Base-by-base conservation (phyloP, 805 yeast species). In the Wickerhamiella australiensis region DNA sequence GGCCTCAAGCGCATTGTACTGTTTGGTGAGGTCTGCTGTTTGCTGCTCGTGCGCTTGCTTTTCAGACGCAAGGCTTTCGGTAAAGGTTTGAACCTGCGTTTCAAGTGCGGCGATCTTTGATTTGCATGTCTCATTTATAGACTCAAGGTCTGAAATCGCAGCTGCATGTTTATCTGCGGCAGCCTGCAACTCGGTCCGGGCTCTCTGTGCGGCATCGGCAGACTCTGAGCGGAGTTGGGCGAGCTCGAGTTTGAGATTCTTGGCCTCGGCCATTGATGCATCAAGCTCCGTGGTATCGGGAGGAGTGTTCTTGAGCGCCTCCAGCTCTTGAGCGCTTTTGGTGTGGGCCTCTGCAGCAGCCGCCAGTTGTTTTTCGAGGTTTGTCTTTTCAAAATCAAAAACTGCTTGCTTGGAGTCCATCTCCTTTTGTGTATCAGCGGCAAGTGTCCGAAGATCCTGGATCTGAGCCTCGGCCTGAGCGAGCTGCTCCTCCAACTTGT, bases 401-500 rank as follows among this genome's bases (percentile, higher is more conserved):
- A 13, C 40, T 3, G 20, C 27, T 20, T 43, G 38, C 37, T 29
- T 43, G 26, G 46, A 22, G 6, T 43, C 46, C 17, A 29, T 18
- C 6, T 18, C 20, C 20, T 29, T 27, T 13, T 43, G 46, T 11
- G 36, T 43, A 8, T 43, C 46, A 6, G 46, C 31, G 4, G 46
- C 46, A 5, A 43, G 25, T 5, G 46, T 23, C 3, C 46, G 25
- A 2, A 78, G 58, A 0, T 81, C 80, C 29, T 70, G 72, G 3
- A 76, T 37, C 47, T 69, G 65, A 1, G 47, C 57, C 4, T 61
- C 56, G 2, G 69, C 46, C 1, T 52, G 55, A 3, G 59, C 58
- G 13, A 77, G 47, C 53, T 72, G 64, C 2, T 53, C 44, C 57
- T 77, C 76, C 36, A 80, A 66, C 5, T 61, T 62, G 37, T 58